Evolutionary conservation across 1,139 yeast genomes (phyloP).

Genomic region (Debaryomyces robertsiae): DNA sequence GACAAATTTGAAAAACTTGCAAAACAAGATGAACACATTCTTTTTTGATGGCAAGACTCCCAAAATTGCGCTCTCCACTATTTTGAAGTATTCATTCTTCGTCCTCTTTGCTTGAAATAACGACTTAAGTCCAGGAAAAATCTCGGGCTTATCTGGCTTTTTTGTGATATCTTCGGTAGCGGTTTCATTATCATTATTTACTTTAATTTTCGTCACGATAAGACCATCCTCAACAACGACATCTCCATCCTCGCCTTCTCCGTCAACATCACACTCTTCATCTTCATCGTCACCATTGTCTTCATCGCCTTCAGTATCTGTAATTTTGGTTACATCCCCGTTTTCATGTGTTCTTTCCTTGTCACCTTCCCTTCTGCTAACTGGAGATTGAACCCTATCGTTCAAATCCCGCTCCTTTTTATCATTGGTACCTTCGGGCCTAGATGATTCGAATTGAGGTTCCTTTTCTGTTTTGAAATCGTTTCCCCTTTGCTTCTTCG

Average conservation of each 20-base stretch:
- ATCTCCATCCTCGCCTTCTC: slow-evolving; percentile 9
- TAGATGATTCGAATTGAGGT: no score
- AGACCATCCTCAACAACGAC: slow-evolving; percentile 15
- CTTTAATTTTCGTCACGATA: slow-evolving; percentile 16
- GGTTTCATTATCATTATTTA: slow-evolving; percentile 13
- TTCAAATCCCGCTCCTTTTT: slow-evolving; percentile 4
- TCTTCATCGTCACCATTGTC: slow-evolving; percentile 2
- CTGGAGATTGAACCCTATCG: not conserved
- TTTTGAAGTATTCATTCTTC: slow-evolving; percentile 28
- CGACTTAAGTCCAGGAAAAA: slow-evolving; percentile 26
- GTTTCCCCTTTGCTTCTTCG: not conserved
- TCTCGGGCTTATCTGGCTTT: slow-evolving; percentile 13
- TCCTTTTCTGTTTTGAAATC: not conserved
- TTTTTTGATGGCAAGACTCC: slow-evolving; percentile 36
- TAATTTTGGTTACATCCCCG: not conserved
- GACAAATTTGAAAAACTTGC: slow-evolving; percentile 43
- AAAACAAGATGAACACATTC: slow-evolving; percentile 32
- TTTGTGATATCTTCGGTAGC: slow-evolving; percentile 14
- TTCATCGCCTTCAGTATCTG: not conserved
- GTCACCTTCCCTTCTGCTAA: no score
- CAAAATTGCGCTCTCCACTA: slow-evolving; percentile 34
- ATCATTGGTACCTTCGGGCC: not conserved
- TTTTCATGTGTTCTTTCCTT: not conserved
- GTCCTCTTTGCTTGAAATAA: slow-evolving; percentile 20
- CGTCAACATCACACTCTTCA: slow-evolving; percentile 7